A percentile compares a stretch with the other conserved stretches of the same genome.
Conservation (phyloP, 2,329 filamentous ascomycete genomes). For the Trichophyton mentagrophytes region DNA sequence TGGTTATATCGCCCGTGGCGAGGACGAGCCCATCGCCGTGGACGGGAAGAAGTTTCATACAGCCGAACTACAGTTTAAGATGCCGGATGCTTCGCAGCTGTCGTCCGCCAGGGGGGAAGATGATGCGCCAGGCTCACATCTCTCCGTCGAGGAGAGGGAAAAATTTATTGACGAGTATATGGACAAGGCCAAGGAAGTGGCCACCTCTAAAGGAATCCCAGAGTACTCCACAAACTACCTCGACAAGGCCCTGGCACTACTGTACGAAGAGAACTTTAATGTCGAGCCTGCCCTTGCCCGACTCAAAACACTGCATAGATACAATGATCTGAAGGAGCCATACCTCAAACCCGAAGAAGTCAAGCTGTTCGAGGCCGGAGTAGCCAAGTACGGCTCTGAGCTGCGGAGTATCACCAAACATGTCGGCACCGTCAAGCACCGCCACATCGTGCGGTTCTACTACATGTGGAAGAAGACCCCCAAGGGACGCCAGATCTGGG, state of each 20-base stretch:
- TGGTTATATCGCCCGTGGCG: constrained; percentile 74
- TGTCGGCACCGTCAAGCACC: constrained; percentile 62
- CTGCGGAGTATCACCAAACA: constrained; percentile 70
- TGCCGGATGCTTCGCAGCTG: constrained; percentile 45
- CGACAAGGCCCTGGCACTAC: constrained; percentile 64
- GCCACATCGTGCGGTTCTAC: constrained; percentile 79
- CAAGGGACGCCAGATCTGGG: constrained; percentile 78
- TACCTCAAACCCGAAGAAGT: constrained; percentile 63
- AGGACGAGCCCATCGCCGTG: constrained; percentile 51
- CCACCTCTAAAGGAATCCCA: constrained; percentile 56
- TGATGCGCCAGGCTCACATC: constrained; percentile 25
- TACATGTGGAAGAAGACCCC: constrained; percentile 97
- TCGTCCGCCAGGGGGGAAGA: constrained; percentile 32
- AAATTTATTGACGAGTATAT: constrained; percentile 65
- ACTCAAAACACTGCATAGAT: constrained; percentile 54
- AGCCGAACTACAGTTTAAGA: constrained; percentile 63
- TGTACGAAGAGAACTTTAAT: constrained; percentile 62
- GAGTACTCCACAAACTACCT: constrained; percentile 72
- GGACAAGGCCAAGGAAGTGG: constrained; percentile 51
- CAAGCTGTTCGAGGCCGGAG: constrained; percentile 84
- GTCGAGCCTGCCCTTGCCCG: constrained; percentile 55
- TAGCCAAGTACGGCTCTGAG: constrained; percentile 83
- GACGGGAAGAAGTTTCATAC: constrained; percentile 63
- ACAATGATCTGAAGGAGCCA: constrained; percentile 69
- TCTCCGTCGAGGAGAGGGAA: constrained; percentile 33